phyloP scores from a whole-genome alignment of 2,329 filamentous ascomycete species.

The Tolypocladium nubicola region DNA sequence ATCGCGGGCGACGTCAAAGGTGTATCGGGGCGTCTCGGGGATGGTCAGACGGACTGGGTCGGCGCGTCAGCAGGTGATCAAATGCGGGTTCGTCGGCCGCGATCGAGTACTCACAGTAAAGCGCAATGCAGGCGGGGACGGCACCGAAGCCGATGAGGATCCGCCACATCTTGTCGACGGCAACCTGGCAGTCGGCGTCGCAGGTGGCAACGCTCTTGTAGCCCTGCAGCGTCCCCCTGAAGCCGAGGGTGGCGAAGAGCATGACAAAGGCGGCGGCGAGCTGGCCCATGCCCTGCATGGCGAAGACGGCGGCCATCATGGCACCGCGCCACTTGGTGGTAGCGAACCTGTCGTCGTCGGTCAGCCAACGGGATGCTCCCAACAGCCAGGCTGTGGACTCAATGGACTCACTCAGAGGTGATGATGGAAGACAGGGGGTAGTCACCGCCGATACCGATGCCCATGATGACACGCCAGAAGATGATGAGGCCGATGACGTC shows the following conservation, averaged over 20 bases:
- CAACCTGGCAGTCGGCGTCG: constrained; percentile 22
- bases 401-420: constrained; percentile 59
- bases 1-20: constrained; percentile 70
- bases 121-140: constrained; percentile 67
- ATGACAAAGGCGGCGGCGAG: constrained; percentile 66
- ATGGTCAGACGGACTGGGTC: constrained; percentile 56
- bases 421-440: constrained; percentile 78
- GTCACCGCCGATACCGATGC: constrained; percentile 38
- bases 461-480: constrained; percentile 74
- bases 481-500: constrained; percentile 57
- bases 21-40: constrained; percentile 80
- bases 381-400: not conserved
- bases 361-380: not conserved
- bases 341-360: constrained; percentile 36
- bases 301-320: constrained; percentile 81
- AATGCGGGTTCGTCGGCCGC: not conserved
- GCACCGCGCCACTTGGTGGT: constrained; percentile 77
- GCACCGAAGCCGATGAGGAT: constrained; percentile 72
- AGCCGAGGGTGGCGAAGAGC: constrained; percentile 62
- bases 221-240: constrained; percentile 50
- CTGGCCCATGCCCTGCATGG: constrained; percentile 80
- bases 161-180: constrained; percentile 81
- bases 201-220: constrained; percentile 45
- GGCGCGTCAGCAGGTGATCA: not conserved
- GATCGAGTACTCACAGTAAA: constrained; percentile 47